Base-by-base conservation (phyloP, 1,139 yeast genomes). In the Suzukiozyma palmioleophila region DNA sequence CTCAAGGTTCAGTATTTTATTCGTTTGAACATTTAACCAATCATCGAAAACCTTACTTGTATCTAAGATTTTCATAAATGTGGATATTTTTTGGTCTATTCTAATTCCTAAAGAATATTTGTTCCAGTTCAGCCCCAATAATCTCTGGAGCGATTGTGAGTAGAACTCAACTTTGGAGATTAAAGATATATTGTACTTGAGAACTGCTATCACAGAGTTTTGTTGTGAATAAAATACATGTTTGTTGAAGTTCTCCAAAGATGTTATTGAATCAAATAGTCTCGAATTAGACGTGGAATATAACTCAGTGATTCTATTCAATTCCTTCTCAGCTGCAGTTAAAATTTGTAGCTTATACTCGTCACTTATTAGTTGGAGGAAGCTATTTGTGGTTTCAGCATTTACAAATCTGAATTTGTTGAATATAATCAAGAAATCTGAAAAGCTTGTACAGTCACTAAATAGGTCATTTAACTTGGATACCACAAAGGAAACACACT, bases 81-180 rank as follows among this genome's bases (percentile, higher is more conserved):
- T 59, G 1, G 56, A 51, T 12, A 79, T 69, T 43, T 79, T 86
- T 1, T 68, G 57, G 12, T 72, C 66, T 1, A 90, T 73, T 45
- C 74, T 77, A 39, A 71, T 75, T 0, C 96, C 97, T 37, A 83
- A 81, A 0, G 90, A 79, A 49, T 82, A 86, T 33, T 77, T 70
- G 37, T 64, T 67, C 97, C 97, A 90, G 25, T 81, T 84, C 11
- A 66, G 53, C 0, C 97, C 96, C 9, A 90, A 66, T 2, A 69
- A 41, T n/a, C 37, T 43, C 5, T 47, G 43, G 10, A 66, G 45
- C 29, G 47, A 49, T 0, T 26, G 33, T 14, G 49, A 38, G 41
- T 61, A 65, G 39, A 52, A 60, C 15, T 46, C 38, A 11, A 58
- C 37, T 40, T 59, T 64, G 12, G 49, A 47, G 6, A 42, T 42